These are phyloP conservation scores for Lasiosphaeria miniovina DNA, from an alignment of 495 filamentous ascomycete genomes.

Conservation along the genomic window DNA sequence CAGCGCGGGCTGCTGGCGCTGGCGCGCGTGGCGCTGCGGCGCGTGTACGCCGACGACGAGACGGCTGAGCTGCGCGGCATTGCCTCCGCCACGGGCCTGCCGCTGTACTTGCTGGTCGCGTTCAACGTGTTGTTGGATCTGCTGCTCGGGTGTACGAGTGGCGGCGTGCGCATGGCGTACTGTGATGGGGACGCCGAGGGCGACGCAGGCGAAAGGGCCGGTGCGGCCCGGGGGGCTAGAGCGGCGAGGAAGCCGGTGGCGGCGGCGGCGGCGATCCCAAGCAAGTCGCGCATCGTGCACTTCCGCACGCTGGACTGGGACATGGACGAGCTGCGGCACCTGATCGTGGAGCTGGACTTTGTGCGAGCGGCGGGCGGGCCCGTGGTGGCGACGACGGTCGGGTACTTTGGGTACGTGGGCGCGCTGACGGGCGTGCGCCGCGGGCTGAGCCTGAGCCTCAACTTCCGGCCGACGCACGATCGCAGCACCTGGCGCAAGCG, in stretches of 20 bases:
- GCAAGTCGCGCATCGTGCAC: slow-evolving; percentile 48
- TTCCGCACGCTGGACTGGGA: slow-evolving; percentile 68
- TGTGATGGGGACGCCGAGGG: slow-evolving; percentile 12
- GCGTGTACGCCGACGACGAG: slow-evolving; percentile 55
- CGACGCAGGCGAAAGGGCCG: too few species aligned
- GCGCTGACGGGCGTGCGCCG: slow-evolving; percentile 57
- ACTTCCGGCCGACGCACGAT: slow-evolving; percentile 57
- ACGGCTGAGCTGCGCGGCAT: slow-evolving; percentile 61
- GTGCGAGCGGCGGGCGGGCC: slow-evolving; percentile 31
- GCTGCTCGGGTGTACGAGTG: slow-evolving; percentile 66
- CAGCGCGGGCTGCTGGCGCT: slow-evolving; percentile 11
- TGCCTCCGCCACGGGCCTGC: slow-evolving; percentile 46
- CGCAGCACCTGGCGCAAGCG: slow-evolving; percentile 30
- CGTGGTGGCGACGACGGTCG: slow-evolving; percentile 56
- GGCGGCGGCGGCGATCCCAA: not conserved
- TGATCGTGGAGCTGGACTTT: slow-evolving; percentile 60
- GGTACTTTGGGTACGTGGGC: slow-evolving; percentile 64
- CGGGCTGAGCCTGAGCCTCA: slow-evolving; percentile 59
- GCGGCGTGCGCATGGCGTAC: slow-evolving; percentile 26
- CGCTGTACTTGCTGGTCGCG: slow-evolving; percentile 57
- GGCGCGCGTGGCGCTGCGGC: slow-evolving; percentile 40
- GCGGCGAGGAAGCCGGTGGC: too few species aligned
- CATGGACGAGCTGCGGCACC: slow-evolving; percentile 56
- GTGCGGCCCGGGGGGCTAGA: too few species aligned
- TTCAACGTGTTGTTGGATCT: slow-evolving; percentile 62